phyloP scores from a whole-genome alignment of 2,329 filamentous ascomycete species.

The Trichoderma endophyticum region DNA sequence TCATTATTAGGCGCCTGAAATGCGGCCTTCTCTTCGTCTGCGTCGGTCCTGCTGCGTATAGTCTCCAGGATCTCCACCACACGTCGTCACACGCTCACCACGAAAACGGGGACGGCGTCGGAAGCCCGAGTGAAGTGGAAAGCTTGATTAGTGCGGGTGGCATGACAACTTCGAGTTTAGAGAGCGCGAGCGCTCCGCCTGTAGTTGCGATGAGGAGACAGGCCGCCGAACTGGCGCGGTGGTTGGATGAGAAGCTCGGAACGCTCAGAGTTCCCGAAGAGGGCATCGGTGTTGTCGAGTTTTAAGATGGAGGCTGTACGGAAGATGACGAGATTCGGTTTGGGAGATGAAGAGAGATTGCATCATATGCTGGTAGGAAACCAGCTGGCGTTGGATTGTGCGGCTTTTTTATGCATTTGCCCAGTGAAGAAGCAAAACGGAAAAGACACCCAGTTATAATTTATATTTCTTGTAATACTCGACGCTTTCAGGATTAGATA shows the following conservation, averaged over 20 bases:
- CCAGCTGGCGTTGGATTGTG: neutral
- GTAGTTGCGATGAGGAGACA: conserved; percentile 53
- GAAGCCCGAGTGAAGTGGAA: conserved; percentile 44
- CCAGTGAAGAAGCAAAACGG: neutral
- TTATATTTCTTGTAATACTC: conserved; percentile 11
- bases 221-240: conserved; percentile 56
- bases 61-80: conserved; percentile 21
- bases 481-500: conserved; percentile 29
- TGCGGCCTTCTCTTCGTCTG: conserved; percentile 63
- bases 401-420: neutral
- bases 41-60: conserved; percentile 46
- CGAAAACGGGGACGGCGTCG: conserved; percentile 35
- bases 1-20: conserved; percentile 55
- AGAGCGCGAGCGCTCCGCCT: conserved; percentile 41
- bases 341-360: neutral
- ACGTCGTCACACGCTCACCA: conserved; percentile 20
- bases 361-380: neutral
- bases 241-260: conserved; percentile 59
- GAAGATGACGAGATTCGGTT: neutral
- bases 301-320: neutral
- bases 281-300: conserved; percentile 32
- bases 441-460: neutral
- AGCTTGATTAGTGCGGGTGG: conserved; percentile 47
- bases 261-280: conserved; percentile 53
- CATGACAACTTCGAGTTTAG: conserved; percentile 42